Evolutionary conservation across 768 basidiomycete genomes (phyloP).

Genomic region (Rhodotorula diobovata): DNA sequence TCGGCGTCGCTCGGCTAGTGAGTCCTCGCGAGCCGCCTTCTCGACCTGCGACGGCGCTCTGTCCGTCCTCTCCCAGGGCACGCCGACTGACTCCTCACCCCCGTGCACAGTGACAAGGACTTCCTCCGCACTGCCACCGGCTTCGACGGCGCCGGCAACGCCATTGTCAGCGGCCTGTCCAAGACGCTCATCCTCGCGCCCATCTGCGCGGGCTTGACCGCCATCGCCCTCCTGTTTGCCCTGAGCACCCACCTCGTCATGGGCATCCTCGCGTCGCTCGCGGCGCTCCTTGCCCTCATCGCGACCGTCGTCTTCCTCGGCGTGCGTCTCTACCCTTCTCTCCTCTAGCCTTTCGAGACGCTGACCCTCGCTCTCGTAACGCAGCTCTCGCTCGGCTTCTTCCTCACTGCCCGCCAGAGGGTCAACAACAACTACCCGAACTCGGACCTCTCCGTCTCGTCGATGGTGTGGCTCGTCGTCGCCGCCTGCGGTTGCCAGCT

Average conservation of each 20-base stretch:
- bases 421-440: slow-evolving; percentile 23
- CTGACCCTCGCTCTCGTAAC: too few species aligned
- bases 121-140: not conserved
- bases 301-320: slow-evolving; percentile 45
- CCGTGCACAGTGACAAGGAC: not conserved
- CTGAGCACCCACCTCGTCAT: slow-evolving; percentile 44
- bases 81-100: not conserved
- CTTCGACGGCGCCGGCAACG: not conserved
- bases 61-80: not conserved
- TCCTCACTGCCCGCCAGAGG: slow-evolving; percentile 21
- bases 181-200: slow-evolving; percentile 47
- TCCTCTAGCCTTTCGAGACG: too few species aligned
- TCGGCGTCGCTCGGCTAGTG: slow-evolving; percentile 15
- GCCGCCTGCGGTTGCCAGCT: slow-evolving; percentile 27
- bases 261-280: slow-evolving; percentile 45
- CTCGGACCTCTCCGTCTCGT: not conserved
- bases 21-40: not conserved
- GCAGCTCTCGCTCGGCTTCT: slow-evolving; percentile 34
- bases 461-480: slow-evolving; percentile 34
- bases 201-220: slow-evolving; percentile 46
- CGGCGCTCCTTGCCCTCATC: slow-evolving; percentile 45
- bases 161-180: slow-evolving; percentile 30
- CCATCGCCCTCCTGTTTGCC: slow-evolving; percentile 47
- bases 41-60: too few species aligned
- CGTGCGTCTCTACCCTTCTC: slow-evolving; percentile 43